These are phyloP conservation scores for Aurinia saxatilis DNA, from an alignment of 345 rosid species.

Conservation along the genomic window DNA sequence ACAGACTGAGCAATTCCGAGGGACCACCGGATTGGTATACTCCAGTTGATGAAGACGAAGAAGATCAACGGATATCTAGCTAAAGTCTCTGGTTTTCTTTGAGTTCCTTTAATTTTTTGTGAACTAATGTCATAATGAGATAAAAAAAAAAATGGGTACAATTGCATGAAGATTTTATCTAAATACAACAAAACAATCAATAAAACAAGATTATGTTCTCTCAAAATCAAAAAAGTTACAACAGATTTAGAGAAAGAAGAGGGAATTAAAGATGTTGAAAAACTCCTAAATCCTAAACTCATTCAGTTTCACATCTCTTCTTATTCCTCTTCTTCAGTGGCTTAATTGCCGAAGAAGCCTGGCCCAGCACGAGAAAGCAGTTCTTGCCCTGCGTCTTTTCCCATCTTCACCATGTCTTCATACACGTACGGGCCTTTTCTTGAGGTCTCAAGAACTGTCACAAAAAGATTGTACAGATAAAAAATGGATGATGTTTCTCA, in stretches of 20 bases:
- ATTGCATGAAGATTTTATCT: constrained; percentile 9
- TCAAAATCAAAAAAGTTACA: constrained; percentile 30
- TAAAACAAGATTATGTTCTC: constrained; percentile 13
- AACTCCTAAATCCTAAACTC: constrained; percentile 25
- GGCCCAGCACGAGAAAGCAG: constrained; percentile 79
- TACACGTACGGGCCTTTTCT: constrained; percentile 63
- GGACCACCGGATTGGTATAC: constrained; percentile 65
- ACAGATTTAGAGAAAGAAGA: constrained; percentile 17
- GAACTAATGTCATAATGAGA: not conserved
- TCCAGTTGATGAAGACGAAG: constrained; percentile 76
- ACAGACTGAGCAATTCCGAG: constrained; percentile 60
- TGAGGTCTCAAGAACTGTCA: constrained; percentile 87
- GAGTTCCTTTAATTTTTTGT: not conserved
- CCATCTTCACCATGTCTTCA: constrained; percentile 81
- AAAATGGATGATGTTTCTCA: constrained; percentile 3
- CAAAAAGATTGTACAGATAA: constrained; percentile 7
- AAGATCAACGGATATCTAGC: constrained; percentile 65
- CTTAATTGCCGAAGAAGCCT: constrained; percentile 65
- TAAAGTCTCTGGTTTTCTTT: constrained; percentile 16
- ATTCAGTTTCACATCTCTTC: constrained; percentile 13
- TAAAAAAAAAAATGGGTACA: not conserved
- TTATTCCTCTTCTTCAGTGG: constrained; percentile 9
- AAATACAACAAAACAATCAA: constrained; percentile 18
- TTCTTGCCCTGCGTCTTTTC: constrained; percentile 89
- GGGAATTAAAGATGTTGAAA: constrained; percentile 1